Evolutionary conservation across 257 asterid genomes (phyloP).

Genomic region (Thymus mandschuricus): DNA sequence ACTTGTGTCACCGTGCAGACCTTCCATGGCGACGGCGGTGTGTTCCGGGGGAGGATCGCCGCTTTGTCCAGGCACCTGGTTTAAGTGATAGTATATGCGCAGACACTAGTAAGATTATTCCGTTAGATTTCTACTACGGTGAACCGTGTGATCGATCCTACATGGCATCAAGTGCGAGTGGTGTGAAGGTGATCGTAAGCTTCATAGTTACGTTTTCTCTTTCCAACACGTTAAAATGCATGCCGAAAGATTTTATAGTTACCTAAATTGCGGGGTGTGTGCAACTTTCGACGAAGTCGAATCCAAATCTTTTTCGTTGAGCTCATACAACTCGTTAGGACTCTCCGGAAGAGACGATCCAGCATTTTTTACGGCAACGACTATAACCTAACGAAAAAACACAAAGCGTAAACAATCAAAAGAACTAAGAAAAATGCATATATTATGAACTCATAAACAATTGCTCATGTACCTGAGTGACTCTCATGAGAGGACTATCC

Average conservation of each 20-base stretch:
- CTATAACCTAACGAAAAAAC: slow-evolving; percentile 52
- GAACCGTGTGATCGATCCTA: not conserved
- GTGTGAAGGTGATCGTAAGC: not conserved
- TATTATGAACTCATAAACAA: no score
- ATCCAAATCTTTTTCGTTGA: slow-evolving; percentile 53
- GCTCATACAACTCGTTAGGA: slow-evolving; percentile 63
- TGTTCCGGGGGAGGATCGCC: slow-evolving; percentile 45
- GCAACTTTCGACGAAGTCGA: slow-evolving; percentile 45
- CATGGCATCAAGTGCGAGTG: not conserved
- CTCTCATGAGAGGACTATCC: slow-evolving; percentile 65
- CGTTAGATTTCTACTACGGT: not conserved
- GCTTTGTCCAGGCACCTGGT: slow-evolving; percentile 70
- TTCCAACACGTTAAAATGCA: no score
- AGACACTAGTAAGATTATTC: not conserved
- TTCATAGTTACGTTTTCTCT: not conserved
- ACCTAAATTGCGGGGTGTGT: slow-evolving; percentile 82
- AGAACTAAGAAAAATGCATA: no score
- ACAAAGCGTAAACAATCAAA: not conserved
- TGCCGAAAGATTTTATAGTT: not conserved
- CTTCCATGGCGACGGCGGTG: slow-evolving; percentile 56
- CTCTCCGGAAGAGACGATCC: slow-evolving; percentile 44
- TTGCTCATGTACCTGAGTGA: slow-evolving; percentile 50
- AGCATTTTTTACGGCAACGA: slow-evolving; percentile 68
- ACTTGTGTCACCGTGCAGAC: slow-evolving; percentile 72
- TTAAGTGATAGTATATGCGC: not conserved